Conservation (phyloP, 139 green algal genomes). For the Chlamydomonas sphaeroides region DNA sequence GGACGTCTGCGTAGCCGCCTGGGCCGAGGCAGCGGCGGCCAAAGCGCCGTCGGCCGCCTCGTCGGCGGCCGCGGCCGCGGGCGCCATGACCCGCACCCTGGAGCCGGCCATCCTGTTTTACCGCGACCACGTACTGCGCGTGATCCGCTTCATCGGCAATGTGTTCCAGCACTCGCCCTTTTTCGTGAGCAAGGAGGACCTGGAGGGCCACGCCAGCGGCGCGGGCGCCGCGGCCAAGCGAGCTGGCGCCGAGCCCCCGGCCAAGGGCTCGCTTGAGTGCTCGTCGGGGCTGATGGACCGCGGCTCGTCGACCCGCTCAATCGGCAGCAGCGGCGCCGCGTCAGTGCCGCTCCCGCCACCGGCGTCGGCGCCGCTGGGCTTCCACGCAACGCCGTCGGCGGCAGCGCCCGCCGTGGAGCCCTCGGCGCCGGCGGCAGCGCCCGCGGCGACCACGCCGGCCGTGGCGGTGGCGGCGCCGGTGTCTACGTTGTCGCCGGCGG, state of each 20-base stretch:
- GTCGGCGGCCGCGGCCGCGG: not conserved
- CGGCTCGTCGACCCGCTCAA: not conserved
- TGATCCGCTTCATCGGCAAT: slow-evolving; percentile 22
- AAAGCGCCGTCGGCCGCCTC: not conserved
- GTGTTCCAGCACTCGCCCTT: slow-evolving; percentile 44
- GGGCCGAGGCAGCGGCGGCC: not conserved
- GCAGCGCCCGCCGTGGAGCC: not conserved
- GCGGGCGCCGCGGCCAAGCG: not conserved
- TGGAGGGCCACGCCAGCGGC: not conserved
- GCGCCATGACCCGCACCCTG: not conserved
- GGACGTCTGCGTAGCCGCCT: slow-evolving; percentile 12
- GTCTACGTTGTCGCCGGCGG: not conserved
- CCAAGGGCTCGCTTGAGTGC: not conserved
- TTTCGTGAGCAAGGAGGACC: slow-evolving; percentile 34
- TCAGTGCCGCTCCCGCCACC: not conserved
- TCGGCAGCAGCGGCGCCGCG: not conserved
- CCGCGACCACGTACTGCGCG: slow-evolving; percentile 43
- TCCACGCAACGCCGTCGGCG: not conserved
- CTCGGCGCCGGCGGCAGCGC: not conserved
- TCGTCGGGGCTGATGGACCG: not conserved
- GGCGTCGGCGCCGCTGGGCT: no score
- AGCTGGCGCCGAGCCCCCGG: no score
- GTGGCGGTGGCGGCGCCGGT: not conserved
- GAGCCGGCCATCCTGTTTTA: slow-evolving; percentile 47
- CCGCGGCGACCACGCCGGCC: no score